Conservation (phyloP, 2,329 filamentous ascomycete genomes). For the Raffaelea ambrosiae region DNA sequence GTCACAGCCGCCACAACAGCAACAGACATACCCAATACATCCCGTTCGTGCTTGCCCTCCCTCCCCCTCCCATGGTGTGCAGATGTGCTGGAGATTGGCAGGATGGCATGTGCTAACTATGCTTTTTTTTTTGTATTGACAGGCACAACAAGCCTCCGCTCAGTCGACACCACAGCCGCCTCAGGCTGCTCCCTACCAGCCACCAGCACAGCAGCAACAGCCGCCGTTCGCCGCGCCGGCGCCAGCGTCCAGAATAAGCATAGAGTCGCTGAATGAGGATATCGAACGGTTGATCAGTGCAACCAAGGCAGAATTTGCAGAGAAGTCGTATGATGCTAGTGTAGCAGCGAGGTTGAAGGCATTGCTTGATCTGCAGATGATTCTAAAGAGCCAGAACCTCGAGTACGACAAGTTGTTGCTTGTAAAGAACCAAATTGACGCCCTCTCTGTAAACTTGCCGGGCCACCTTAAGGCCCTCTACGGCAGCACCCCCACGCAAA, state of each 20-base stretch:
- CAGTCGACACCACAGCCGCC: slow-evolving; percentile 26
- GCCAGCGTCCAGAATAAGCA: slow-evolving; percentile 40
- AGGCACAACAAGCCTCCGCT: slow-evolving; percentile 15
- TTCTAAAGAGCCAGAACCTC: slow-evolving; percentile 70
- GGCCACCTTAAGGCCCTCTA: slow-evolving; percentile 29
- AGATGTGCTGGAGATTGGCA: too few species aligned
- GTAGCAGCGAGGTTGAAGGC: slow-evolving; percentile 75
- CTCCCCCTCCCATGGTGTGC: too few species aligned
- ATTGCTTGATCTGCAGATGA: slow-evolving; percentile 73
- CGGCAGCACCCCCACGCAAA: slow-evolving; percentile 20
- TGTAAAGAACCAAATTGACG: slow-evolving; percentile 77
- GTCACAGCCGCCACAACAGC: slow-evolving; percentile 19
- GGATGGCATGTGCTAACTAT: slow-evolving; percentile 1
- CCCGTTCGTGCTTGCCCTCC: slow-evolving; percentile 9
- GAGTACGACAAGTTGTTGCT: slow-evolving; percentile 73
- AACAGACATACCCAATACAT: slow-evolving; percentile 18
- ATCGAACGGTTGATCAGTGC: slow-evolving; percentile 69
- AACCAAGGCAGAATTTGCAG: slow-evolving; percentile 65
- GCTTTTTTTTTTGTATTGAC: too few species aligned
- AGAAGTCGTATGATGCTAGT: slow-evolving; percentile 66
- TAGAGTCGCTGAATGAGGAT: slow-evolving; percentile 73
- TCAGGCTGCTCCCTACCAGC: slow-evolving; percentile 24
- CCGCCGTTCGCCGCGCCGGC: slow-evolving; percentile 21
- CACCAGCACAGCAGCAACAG: slow-evolving; percentile 30
- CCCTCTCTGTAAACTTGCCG: slow-evolving; percentile 59